A percentile compares a stretch with the other conserved stretches of the same genome.
These are phyloP conservation scores for Lactarius trivialis DNA, from an alignment of 768 basidiomycete species.

Conservation along the genomic window DNA sequence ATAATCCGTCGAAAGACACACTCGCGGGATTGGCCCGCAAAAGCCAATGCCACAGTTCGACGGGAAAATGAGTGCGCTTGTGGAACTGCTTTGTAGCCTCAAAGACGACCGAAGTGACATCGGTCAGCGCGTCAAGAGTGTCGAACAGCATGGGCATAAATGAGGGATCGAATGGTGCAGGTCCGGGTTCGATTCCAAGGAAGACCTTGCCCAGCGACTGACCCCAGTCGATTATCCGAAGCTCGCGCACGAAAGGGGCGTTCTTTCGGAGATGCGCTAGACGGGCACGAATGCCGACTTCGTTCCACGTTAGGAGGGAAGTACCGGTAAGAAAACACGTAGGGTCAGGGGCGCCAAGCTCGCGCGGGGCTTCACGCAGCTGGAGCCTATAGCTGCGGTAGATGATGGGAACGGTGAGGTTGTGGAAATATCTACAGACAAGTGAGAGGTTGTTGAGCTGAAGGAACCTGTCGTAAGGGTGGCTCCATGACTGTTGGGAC, in stretches of 20 bases:
- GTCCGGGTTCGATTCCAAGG: neutral
- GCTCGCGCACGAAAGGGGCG: neutral
- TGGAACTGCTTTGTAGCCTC: neutral
- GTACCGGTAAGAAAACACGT: neutral
- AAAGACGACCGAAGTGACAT: constrained; percentile 2
- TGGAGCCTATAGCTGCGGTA: neutral
- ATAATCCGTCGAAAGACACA: constrained; percentile 1
- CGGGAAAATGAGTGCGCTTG: neutral
- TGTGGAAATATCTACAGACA: neutral
- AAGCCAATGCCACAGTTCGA: constrained; percentile 4
- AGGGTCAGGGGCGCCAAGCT: neutral
- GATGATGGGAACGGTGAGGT: neutral
- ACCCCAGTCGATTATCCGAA: neutral
- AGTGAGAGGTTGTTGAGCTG: neutral
- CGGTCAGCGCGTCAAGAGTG: neutral
- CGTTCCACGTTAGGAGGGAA: neutral
- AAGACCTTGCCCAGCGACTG: neutral
- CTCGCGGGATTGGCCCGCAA: neutral
- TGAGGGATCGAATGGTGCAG: neutral
- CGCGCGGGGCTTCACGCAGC: neutral
- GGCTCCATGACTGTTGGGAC: neutral
- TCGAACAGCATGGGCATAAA: neutral
- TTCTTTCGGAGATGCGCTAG: constrained; percentile 1
- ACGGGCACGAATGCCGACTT: neutral
- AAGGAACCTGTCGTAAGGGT: neutral